These are phyloP conservation scores for Amanita inopinata DNA, from an alignment of 768 basidiomycete species.

Conservation along the genomic window DNA sequence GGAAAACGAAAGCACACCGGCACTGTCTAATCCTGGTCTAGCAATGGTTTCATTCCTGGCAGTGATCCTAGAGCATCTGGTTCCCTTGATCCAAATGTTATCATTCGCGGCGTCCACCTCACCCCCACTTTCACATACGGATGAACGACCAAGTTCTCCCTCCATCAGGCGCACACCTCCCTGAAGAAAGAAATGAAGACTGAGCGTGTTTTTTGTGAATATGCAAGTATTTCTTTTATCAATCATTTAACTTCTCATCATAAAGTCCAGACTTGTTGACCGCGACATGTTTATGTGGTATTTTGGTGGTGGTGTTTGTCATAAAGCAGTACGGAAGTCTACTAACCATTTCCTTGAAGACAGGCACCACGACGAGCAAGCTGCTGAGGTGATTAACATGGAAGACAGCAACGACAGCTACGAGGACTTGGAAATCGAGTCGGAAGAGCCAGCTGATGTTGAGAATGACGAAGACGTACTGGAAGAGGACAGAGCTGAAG, in stretches of 20 bases:
- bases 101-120: conserved; percentile 24
- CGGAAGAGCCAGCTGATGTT: too few relatives aligned
- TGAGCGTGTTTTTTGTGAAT: conserved; percentile 25
- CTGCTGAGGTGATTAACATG: too few relatives aligned
- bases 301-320: background rate
- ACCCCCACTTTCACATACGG: conserved; percentile 23
- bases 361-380: background rate
- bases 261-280: background rate
- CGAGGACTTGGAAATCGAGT: too few relatives aligned
- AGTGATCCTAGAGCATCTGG: conserved; percentile 20
- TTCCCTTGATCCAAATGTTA: conserved; percentile 23
- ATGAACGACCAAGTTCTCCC: conserved; percentile 11
- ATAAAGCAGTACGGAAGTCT: background rate
- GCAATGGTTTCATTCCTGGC: conserved; percentile 23
- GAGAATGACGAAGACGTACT: too few relatives aligned
- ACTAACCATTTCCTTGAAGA: background rate
- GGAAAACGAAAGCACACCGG: background rate
- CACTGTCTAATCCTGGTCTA: too few relatives aligned
- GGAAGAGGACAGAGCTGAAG: too few relatives aligned
- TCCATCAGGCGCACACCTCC: conserved; percentile 11
- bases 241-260: too few relatives aligned
- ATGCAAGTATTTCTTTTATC: conserved; percentile 26
- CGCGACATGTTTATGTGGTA: conserved; percentile 2
- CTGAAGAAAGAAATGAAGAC: conserved; percentile 10
- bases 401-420: too few relatives aligned